Evolutionary conservation across 164 flowering plant species (phyloP).

Genomic region (Kingdonia uniflora): DNA sequence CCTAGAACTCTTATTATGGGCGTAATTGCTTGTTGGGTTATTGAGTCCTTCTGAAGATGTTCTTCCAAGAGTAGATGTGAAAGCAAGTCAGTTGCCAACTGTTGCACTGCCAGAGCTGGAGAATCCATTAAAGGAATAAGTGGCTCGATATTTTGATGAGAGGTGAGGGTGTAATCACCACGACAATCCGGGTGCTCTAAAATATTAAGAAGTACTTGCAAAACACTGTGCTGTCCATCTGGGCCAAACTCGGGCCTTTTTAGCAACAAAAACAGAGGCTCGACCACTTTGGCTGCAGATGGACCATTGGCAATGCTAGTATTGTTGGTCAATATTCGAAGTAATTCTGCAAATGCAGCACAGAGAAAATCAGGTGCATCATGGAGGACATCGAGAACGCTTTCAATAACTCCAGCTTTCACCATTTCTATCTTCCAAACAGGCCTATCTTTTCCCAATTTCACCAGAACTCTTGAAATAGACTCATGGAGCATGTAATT

Average conservation of each 20-base stretch:
- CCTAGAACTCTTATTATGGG: slow-evolving; percentile 82
- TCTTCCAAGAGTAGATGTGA: slow-evolving; percentile 86
- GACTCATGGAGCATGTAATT: slow-evolving; percentile 85
- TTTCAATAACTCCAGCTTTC: slow-evolving; percentile 84
- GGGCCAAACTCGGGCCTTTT: slow-evolving; percentile 71
- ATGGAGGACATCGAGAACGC: slow-evolving; percentile 75
- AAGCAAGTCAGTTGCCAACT: slow-evolving; percentile 91
- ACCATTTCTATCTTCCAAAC: slow-evolving; percentile 98
- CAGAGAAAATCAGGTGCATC: slow-evolving; percentile 94
- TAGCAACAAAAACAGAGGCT: slow-evolving; percentile 74
- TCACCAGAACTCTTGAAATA: slow-evolving; percentile 77
- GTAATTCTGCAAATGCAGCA: slow-evolving; percentile 79
- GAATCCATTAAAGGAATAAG: slow-evolving; percentile 83
- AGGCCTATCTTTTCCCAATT: slow-evolving; percentile 95
- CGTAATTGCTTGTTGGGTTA: slow-evolving; percentile 74
- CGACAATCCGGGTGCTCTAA: slow-evolving; percentile 91
- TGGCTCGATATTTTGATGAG: slow-evolving; percentile 81
- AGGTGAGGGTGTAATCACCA: slow-evolving; percentile 51
- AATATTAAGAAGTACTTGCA: slow-evolving; percentile 93
- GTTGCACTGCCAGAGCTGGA: slow-evolving; percentile 72
- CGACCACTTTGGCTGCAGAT: slow-evolving; percentile 90
- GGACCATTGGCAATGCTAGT: slow-evolving; percentile 85
- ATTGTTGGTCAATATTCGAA: slow-evolving; percentile 89
- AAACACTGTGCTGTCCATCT: slow-evolving; percentile 88
- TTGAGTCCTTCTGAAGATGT: slow-evolving; percentile 77